These are phyloP conservation scores for Elongisporangium senticosum DNA, from an alignment of 352 stramenopile genomes.

Conservation along the genomic window DNA sequence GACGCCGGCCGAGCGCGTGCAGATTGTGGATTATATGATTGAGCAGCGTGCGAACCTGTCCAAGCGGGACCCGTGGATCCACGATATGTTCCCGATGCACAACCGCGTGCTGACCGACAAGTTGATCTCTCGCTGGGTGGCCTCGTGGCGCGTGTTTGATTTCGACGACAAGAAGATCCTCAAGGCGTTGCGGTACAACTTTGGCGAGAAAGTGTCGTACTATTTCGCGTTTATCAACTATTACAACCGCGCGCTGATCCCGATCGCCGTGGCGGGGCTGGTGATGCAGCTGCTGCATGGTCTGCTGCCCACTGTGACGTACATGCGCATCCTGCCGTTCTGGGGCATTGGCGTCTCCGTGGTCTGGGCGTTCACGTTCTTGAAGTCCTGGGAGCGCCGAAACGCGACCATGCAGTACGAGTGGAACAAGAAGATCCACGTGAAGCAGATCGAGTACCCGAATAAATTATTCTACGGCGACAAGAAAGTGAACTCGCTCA, in stretches of 20 bases:
- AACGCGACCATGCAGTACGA: constrained; percentile 78
- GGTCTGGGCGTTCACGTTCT: constrained; percentile 75
- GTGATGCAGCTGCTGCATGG: constrained; percentile 48
- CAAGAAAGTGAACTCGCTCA: constrained; percentile 65
- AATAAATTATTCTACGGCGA: constrained; percentile 76
- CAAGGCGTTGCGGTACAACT: constrained; percentile 66
- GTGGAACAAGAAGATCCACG: constrained; percentile 75
- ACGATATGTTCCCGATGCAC: constrained; percentile 83
- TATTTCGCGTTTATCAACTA: constrained; percentile 86
- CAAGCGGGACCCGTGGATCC: constrained; percentile 55
- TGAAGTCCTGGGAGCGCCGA: constrained; percentile 79
- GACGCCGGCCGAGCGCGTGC: constrained; percentile 74
- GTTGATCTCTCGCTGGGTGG: constrained; percentile 63
- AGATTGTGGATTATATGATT: constrained; percentile 85
- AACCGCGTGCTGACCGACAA: constrained; percentile 61
- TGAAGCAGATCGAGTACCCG: constrained; percentile 82
- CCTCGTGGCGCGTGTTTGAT: constrained; percentile 49
- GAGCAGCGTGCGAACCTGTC: constrained; percentile 64
- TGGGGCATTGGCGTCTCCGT: constrained; percentile 79
- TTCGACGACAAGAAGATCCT: constrained; percentile 57
- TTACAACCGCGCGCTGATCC: constrained; percentile 75
- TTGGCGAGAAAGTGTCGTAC: constrained; percentile 84
- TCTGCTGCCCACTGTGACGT: constrained; percentile 49
- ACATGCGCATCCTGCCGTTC: constrained; percentile 79
- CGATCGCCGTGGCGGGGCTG: constrained; percentile 60